Evolutionary conservation across 805 yeast genomes (phyloP).

Genomic region (Yarrowia sp.): DNA sequence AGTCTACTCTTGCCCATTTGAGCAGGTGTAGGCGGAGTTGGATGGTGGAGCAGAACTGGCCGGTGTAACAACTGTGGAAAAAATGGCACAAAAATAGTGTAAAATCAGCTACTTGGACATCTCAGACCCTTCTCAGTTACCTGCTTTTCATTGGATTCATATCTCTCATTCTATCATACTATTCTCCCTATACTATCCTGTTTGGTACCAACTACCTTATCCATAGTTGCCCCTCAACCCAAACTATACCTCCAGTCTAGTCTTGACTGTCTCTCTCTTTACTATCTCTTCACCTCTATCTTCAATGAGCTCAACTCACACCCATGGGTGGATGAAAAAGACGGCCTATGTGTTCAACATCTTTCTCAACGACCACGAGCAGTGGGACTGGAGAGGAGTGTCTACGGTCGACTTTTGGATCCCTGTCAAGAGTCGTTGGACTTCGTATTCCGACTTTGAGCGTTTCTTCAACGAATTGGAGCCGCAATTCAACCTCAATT

Average conservation of each 20-base stretch:
- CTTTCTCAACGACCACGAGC: not conserved
- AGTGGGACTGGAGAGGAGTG: slow-evolving; percentile 20
- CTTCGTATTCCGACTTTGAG: slow-evolving; percentile 9
- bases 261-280: not conserved
- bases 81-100: too few relatives aligned
- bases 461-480: not conserved
- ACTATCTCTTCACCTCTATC: not conserved
- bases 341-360: slow-evolving; percentile 18
- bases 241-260: not conserved
- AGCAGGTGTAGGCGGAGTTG: not conserved
- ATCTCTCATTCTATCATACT: too few relatives aligned
- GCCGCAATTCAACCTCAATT: not conserved
- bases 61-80: too few relatives aligned
- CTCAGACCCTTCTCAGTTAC: not conserved
- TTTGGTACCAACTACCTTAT: slow-evolving; percentile 13
- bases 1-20: not conserved
- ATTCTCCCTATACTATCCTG: too few relatives aligned
- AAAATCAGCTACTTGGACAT: too few relatives aligned
- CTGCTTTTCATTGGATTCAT: too few relatives aligned
- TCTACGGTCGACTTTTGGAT: slow-evolving; percentile 14
- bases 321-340: slow-evolving; percentile 20
- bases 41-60: too few relatives aligned
- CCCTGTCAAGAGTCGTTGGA: slow-evolving; percentile 3
- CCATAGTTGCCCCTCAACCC: slow-evolving; percentile 19
- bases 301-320: not conserved